These are phyloP conservation scores for Carpediemonas membranifera DNA, from an alignment of 78 protist genomes.

Conservation along the genomic window DNA sequence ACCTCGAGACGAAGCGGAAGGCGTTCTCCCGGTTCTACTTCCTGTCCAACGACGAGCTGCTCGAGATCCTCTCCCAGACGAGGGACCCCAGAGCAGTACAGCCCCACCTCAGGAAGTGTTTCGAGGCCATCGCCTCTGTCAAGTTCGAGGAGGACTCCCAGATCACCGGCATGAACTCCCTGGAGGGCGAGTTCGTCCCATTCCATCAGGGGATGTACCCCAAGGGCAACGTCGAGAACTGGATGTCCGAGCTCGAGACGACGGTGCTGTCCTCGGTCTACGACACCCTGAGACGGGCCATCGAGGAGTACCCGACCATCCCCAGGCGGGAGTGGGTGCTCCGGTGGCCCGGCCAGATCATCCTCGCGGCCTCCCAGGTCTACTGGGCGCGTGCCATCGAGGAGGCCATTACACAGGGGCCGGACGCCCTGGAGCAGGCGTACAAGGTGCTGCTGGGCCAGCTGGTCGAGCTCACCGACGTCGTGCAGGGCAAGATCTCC, in stretches of 20 bases:
- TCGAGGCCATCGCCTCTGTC: slow-evolving; percentile 6
- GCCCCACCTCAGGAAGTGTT: slow-evolving; percentile 6
- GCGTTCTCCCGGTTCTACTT: slow-evolving; percentile 80
- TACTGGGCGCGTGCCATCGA: slow-evolving; percentile 39
- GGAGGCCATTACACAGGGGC: slow-evolving; percentile 22
- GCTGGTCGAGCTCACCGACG: slow-evolving; percentile 26
- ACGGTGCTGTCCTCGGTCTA: slow-evolving; percentile 39
- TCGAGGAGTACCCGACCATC: slow-evolving; percentile 12
- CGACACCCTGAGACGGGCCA: neutral
- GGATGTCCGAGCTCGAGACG: slow-evolving; percentile 44
- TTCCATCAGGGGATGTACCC: slow-evolving; percentile 39
- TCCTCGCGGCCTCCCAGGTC: slow-evolving; percentile 38
- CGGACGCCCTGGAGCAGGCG: neutral
- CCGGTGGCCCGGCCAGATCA: slow-evolving; percentile 42
- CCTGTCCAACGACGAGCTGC: slow-evolving; percentile 72
- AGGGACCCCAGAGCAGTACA: slow-evolving; percentile 27
- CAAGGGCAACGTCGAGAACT: slow-evolving; percentile 55
- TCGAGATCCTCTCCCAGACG: slow-evolving; percentile 54
- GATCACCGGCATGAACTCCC: slow-evolving; percentile 45
- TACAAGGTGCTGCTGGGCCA: slow-evolving; percentile 5
- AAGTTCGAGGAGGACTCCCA: slow-evolving; percentile 20
- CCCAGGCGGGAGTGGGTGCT: slow-evolving; percentile 41
- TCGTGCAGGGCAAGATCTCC: slow-evolving; percentile 38
- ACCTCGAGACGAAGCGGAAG: slow-evolving; percentile 67
- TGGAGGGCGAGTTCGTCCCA: slow-evolving; percentile 44